Evolutionary conservation across 2,329 filamentous ascomycete species (phyloP).

Genomic region (Septoria petroselini): DNA sequence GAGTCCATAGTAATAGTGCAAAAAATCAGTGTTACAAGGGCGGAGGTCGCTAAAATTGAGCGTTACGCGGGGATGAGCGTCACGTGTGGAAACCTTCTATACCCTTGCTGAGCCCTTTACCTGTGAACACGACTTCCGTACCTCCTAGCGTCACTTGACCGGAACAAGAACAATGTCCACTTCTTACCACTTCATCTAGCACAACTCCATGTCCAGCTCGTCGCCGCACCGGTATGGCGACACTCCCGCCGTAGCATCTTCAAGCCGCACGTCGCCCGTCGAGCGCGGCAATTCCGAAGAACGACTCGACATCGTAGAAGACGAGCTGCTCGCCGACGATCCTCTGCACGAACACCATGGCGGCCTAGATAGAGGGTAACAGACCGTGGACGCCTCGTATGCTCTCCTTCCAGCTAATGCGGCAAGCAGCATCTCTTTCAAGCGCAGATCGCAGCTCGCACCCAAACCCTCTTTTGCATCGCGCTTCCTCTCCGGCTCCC

Average conservation of each 20-base stretch:
- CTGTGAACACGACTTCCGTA: neutral
- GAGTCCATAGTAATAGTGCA: no score
- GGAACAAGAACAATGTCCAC: neutral
- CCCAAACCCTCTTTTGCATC: slow-evolving; percentile 41
- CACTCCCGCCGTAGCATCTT: slow-evolving; percentile 45
- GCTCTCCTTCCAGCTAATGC: slow-evolving; percentile 12
- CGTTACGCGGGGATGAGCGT: no score
- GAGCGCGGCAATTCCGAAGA: slow-evolving; percentile 38
- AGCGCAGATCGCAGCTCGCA: slow-evolving; percentile 59
- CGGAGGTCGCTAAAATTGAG: no score
- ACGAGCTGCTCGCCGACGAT: slow-evolving; percentile 42
- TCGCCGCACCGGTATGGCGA: slow-evolving; percentile 33
- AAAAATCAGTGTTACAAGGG: no score
- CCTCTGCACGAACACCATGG: slow-evolving; percentile 23
- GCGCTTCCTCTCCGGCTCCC: slow-evolving; percentile 45
- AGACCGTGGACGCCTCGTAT: neutral
- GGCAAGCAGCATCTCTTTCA: slow-evolving; percentile 59
- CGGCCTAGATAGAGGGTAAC: no score
- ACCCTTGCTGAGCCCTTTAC: neutral
- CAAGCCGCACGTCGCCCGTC: slow-evolving; percentile 42
- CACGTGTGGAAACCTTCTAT: no score
- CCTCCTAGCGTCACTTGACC: neutral
- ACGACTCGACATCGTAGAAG: slow-evolving; percentile 46
- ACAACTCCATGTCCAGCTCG: slow-evolving; percentile 40
- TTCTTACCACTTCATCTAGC: slow-evolving; percentile 15